Evolutionary conservation across 768 basidiomycete species (phyloP), one percentile per base, ranked within the genome.

Genomic region (Kwoniella dendrophila): DNA sequence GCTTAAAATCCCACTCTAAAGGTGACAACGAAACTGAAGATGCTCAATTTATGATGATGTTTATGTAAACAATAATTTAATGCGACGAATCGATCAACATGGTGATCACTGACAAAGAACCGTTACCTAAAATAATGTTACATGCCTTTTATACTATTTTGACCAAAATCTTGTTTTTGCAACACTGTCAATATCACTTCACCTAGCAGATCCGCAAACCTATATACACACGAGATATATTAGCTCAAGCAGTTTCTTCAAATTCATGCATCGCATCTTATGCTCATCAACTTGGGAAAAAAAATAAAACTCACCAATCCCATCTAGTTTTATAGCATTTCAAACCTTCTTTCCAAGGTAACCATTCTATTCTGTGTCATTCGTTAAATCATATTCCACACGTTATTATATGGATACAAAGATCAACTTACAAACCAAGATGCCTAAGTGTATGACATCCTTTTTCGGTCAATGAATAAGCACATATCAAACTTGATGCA

Each of bases 311-410:
- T 51, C 24, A 53, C 56, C 53, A 53, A 34, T 45, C 30, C 40
- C 55, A 56, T 32, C 50, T 36, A 64, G 75, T 80, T 80, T 66
- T 79, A 80, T 73, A 82, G 80, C 70, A 95, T 91, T 55, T 95
- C 92, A 61, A 36, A 11, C 59, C 59, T 27, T 44, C 44, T 54
- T 47, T 61, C 59, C 59, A 61, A 30, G 59, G 59, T 26, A 61
- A 36, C 51, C 52, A 61, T 38, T 61, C 59, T 24, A 61, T 27
- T 30, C 59, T 61, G 20, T 41, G 8, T 20, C 18, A 18, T 27
- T 2, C 49, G 20, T n/a, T 26, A 22, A 20, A 41, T 5, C 20
- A 16, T 24, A 44, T 0, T 20, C 2, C 16, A 0, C 29, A 33
- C 18, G 33, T 33, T 4, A 33, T 18, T 20, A 33, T 26, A 44